Base-by-base conservation (phyloP, 805 yeast genomes). In the Phaffomyces antillensis region DNA sequence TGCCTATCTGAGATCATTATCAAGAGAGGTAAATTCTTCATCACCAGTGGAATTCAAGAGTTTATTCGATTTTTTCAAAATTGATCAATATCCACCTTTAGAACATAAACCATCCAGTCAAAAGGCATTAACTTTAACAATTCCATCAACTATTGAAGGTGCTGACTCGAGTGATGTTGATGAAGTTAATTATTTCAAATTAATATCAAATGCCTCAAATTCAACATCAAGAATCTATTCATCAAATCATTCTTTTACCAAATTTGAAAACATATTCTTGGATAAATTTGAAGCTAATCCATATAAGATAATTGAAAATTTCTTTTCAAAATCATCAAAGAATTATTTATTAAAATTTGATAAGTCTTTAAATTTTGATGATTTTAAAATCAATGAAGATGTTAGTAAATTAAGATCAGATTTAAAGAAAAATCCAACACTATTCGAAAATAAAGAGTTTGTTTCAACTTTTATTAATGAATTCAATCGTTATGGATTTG, bases 241-340 rank as follows among this genome's bases (percentile, higher is more conserved):
- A 13, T 60, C 60, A 20, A 58, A 55, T 51, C 64, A 63, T 34
- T 58, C 64, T 7, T 59, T 62, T 34, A 71, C 66, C 5, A 72
- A 61, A 50, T 64, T 66, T 39, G 68, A 59, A 43, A 71, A 62
- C 37, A 68, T 70, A 34, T 65, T 68, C 41, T 52, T 67, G 24
- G 72, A 66, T 34, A 71, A 62, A 36, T 70, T 70, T 41, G 68
- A 64, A 36, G 62, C 62, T 38, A 68, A 70, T 39, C 74, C 65
- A 38, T 61, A 59, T 46, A 58, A 59, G 50, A 60, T 64, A 17
- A 58, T 65, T 20, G 64, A 59, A 16, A 55, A 59, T 26, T 55
- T 65, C 39, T 64, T 64, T 42, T 63, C 68, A n/a, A 62, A 63
- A 40, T 60, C 66, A 1, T 64, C 68, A 8, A 62, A 59, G 49